Conservation (phyloP, 306 rosid species). For the Bauhinia variegata region DNA sequence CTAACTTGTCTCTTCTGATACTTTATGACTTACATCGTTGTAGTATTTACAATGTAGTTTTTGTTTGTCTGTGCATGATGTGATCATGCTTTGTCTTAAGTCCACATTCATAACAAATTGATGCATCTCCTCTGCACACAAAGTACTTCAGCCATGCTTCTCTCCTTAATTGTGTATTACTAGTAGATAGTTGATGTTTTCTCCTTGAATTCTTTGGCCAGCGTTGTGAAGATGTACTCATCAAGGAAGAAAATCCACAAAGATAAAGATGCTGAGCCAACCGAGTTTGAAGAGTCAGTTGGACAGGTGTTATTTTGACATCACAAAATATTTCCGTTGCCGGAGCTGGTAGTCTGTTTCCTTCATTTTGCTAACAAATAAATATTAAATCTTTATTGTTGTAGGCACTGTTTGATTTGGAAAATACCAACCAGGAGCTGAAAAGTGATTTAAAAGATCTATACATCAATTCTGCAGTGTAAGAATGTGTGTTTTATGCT, state of each 20-base stretch:
- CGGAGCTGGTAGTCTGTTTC: not conserved
- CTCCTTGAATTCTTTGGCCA: not conserved
- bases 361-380: not conserved
- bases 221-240: constrained; percentile 60
- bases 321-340: not conserved
- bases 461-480: constrained; percentile 81
- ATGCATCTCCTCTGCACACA: no score
- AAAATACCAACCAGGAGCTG: constrained; percentile 78
- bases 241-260: constrained; percentile 73
- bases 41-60: not conserved
- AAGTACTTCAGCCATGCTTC: not conserved
- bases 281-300: constrained; percentile 73
- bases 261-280: constrained; percentile 68
- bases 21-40: not conserved
- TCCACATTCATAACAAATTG: not conserved
- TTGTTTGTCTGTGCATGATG: not conserved
- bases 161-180: no score
- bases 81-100: not conserved
- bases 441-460: constrained; percentile 93
- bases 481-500: constrained; percentile 32
- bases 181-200: not conserved
- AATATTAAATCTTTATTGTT: not conserved
- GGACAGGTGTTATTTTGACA: constrained; percentile 57
- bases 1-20: not conserved
- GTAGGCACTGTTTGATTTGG: constrained; percentile 79